Percentiles rank a stretch among this genome's conserved stretches.
Evolutionary conservation across 129 eudicot species (phyloP).

Genomic region (Helianthus tuberosus): DNA sequence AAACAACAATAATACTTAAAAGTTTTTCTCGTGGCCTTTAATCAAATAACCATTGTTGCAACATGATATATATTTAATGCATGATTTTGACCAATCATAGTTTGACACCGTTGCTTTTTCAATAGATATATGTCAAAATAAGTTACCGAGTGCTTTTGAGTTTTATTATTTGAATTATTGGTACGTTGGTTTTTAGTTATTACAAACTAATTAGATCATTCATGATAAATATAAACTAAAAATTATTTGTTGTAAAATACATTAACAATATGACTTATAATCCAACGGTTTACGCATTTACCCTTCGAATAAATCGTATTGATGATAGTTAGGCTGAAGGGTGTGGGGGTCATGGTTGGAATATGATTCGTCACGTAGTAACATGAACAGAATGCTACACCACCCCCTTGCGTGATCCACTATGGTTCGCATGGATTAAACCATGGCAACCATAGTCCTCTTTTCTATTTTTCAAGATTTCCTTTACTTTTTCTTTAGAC

Average conservation of each 20-base stretch:
- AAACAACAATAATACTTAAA: too few relatives aligned
- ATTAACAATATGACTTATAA: neutral
- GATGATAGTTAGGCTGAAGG: neutral
- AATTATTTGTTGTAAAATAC: neutral
- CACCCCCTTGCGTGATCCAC: too few relatives aligned
- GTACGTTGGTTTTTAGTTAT: neutral
- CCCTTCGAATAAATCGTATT: neutral
- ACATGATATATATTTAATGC: neutral
- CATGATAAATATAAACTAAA: neutral
- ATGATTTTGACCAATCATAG: slow-evolving; percentile 13
- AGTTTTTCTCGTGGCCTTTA: neutral
- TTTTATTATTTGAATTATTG: neutral
- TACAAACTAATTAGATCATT: neutral
- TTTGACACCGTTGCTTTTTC: neutral
- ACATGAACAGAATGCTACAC: too few relatives aligned
- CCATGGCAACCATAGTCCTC: too few relatives aligned
- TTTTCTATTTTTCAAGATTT: too few relatives aligned
- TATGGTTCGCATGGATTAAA: too few relatives aligned
- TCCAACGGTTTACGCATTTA: neutral
- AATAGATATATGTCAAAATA: neutral
- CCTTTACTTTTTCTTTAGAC: too few relatives aligned
- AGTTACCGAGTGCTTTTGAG: neutral
- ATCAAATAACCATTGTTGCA: neutral
- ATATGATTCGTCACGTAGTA: too few relatives aligned
- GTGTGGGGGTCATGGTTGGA: neutral